These are phyloP conservation scores for Epichloe aotearoae DNA, from an alignment of 2,329 filamentous ascomycete species.

Conservation along the genomic window DNA sequence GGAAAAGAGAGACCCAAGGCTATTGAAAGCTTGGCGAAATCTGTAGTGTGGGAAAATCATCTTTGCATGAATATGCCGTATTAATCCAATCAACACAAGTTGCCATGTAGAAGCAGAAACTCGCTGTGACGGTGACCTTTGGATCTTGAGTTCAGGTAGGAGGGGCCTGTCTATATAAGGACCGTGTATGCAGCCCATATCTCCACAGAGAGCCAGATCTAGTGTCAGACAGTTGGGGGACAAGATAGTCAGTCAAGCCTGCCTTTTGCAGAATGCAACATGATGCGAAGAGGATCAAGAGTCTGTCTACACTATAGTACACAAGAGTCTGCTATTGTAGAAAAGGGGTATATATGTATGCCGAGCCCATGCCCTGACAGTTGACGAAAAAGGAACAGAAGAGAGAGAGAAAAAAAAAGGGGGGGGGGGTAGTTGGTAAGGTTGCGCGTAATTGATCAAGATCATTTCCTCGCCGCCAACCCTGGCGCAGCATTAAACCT, in stretches of 20 bases:
- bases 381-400: not conserved
- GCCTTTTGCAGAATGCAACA: no score
- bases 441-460: not conserved
- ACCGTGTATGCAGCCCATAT: not conserved
- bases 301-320: not conserved
- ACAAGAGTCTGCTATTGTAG: not conserved
- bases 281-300: no score
- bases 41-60: not conserved
- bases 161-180: no score
- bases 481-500: conserved; percentile 58
- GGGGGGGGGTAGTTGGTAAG: not conserved
- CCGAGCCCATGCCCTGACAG: not conserved
- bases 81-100: not conserved
- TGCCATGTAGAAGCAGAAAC: not conserved
- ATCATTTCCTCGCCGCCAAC: conserved; percentile 35
- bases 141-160: no score
- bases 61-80: not conserved
- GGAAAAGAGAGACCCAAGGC: not conserved
- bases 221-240: no score
- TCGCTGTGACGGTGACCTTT: not conserved
- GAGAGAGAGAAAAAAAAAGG: not conserved
- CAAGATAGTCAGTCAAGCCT: no score
- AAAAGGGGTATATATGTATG: not conserved
- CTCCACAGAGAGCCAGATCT: no score
- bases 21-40: not conserved